These are phyloP conservation scores for Hygrophorus russula DNA, from an alignment of 768 basidiomycete species.

Conservation along the genomic window DNA sequence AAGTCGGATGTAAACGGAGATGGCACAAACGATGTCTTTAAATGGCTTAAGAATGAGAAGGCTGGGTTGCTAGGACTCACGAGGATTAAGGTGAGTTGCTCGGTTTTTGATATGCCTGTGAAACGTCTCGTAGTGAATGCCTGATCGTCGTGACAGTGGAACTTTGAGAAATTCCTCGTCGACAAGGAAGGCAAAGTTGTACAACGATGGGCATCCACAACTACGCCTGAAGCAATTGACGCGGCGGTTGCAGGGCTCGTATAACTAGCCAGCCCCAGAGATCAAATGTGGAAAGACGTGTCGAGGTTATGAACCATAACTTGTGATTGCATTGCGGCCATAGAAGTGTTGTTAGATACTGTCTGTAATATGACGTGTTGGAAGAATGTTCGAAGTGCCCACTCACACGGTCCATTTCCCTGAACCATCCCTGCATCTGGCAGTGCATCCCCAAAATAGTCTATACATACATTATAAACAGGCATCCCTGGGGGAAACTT, in stretches of 20 bases:
- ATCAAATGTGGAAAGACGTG: too few relatives aligned
- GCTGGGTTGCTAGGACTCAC: constrained; percentile 58
- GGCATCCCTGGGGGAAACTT: too few relatives aligned
- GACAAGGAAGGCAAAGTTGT: constrained; percentile 70
- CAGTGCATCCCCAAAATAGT: too few relatives aligned
- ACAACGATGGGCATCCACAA: constrained; percentile 68
- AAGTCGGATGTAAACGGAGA: constrained; percentile 93
- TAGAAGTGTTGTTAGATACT: too few relatives aligned
- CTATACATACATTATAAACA: too few relatives aligned
- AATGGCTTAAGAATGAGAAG: constrained; percentile 77
- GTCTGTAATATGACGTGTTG: too few relatives aligned
- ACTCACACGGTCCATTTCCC: too few relatives aligned
- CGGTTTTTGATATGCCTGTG: not conserved
- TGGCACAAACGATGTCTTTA: constrained; percentile 71
- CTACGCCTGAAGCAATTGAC: constrained; percentile 55
- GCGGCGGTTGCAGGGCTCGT: constrained; percentile 53
- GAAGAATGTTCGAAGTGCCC: too few relatives aligned
- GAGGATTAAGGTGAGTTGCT: constrained; percentile 54
- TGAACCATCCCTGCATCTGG: too few relatives aligned
- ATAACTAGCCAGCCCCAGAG: constrained; percentile 11
- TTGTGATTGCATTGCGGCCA: too few relatives aligned
- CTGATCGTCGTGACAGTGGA: constrained; percentile 45
- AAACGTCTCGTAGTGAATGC: not conserved
- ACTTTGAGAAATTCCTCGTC: constrained; percentile 84
- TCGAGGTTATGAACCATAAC: too few relatives aligned